Conservation (phyloP, 2,329 filamentous ascomycete genomes). For the Phialophora expanda region DNA sequence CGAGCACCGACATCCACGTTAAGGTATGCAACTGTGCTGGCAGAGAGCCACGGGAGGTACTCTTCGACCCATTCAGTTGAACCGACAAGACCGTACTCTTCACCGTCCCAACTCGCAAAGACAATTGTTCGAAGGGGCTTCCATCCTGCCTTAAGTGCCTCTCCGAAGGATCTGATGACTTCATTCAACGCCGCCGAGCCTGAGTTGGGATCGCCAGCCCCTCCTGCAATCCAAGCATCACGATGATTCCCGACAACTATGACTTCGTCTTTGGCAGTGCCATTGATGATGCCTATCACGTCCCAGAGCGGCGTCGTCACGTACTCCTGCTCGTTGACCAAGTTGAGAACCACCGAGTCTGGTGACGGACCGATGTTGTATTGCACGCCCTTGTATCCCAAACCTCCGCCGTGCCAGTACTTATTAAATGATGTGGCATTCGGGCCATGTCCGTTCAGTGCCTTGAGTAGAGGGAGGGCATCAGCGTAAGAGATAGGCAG, state of each 20-base stretch:
- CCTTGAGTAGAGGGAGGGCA: constrained; percentile 83
- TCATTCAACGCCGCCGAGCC: constrained; percentile 81
- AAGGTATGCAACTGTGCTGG: constrained; percentile 77
- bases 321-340: constrained; percentile 81
- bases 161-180: constrained; percentile 74
- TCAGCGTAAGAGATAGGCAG: constrained; percentile 88
- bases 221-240: constrained; percentile 88
- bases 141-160: constrained; percentile 75
- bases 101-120: constrained; percentile 83
- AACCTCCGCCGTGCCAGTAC: constrained; percentile 74
- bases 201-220: constrained; percentile 80
- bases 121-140: constrained; percentile 88
- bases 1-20: constrained; percentile 79
- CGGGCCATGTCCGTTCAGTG: constrained; percentile 86
- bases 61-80: constrained; percentile 95
- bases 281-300: constrained; percentile 90
- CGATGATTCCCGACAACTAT: constrained; percentile 90
- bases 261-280: constrained; percentile 77
- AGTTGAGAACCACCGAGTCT: constrained; percentile 69
- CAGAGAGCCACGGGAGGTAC: constrained; percentile 77
- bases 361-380: constrained; percentile 88
- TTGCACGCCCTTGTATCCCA: constrained; percentile 77
- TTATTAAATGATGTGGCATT: constrained; percentile 74
- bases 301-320: constrained; percentile 85
- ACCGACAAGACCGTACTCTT: constrained; percentile 85